phyloP scores from a whole-genome alignment of 805 yeast genomes.

The Clavispora vitiphila region DNA sequence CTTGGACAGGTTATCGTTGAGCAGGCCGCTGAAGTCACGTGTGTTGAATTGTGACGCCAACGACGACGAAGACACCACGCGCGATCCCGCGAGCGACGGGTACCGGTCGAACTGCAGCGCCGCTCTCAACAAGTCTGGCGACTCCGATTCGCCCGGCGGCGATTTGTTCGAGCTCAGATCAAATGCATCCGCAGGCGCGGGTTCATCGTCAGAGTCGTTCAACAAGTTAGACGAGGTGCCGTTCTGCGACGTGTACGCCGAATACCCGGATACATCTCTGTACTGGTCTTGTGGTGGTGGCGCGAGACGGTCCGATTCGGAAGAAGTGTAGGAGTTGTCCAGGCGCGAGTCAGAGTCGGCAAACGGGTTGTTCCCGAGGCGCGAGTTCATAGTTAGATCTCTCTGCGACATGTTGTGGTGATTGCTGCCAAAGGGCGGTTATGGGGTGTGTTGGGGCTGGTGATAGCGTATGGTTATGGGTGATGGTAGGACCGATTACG shows the following conservation, averaged over 20 bases:
- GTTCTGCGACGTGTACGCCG: conserved; percentile 37
- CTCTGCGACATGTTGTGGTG: neutral
- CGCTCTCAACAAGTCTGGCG: conserved; percentile 19
- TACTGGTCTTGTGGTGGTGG: conserved; percentile 2
- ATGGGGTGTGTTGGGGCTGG: too few species aligned
- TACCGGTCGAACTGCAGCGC: conserved; percentile 66
- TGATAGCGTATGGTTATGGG: too few species aligned
- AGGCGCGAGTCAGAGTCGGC: conserved; percentile 1
- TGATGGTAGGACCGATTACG: too few species aligned
- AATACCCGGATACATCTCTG: conserved; percentile 11
- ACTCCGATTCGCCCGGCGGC: neutral
- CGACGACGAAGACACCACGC: conserved; percentile 50
- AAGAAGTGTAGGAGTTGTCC: conserved; percentile 4
- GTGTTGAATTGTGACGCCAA: conserved; percentile 11
- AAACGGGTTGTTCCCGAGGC: neutral
- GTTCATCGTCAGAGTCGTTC: conserved; percentile 5
- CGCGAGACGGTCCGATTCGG: neutral
- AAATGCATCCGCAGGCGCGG: conserved; percentile 4
- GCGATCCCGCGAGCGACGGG: conserved; percentile 55
- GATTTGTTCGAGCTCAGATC: conserved; percentile 9
- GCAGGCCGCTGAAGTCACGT: conserved; percentile 4
- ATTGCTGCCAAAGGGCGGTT: too few species aligned
- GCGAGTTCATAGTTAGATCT: conserved; percentile 9
- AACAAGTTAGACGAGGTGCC: conserved; percentile 37
- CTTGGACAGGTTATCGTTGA: conserved; percentile 19